Conservation (phyloP, 495 filamentous ascomycete genomes). For the Podospora tetraspora region DNA sequence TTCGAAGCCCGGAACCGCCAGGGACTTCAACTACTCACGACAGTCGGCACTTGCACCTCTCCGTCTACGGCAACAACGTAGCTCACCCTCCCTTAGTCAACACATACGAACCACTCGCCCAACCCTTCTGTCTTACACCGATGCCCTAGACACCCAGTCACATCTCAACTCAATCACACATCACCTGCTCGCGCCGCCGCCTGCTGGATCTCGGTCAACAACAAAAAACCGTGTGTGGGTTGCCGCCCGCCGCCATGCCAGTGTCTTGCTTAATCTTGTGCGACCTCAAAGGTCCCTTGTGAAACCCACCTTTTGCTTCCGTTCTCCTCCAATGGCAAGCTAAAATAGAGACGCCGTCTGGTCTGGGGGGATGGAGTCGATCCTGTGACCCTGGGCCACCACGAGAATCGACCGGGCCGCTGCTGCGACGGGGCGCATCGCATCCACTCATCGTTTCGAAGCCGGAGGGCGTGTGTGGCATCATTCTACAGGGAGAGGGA, state of each 20-base stretch:
- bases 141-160: neutral
- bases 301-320: neutral
- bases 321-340: neutral
- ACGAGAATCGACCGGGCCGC: neutral
- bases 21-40: neutral
- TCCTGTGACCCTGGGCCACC: neutral
- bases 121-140: neutral
- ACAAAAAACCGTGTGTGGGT: neutral
- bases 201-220: neutral
- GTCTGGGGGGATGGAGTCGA: neutral
- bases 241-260: neutral
- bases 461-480: neutral
- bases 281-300: neutral
- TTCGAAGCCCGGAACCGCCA: neutral
- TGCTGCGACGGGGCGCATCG: neutral
- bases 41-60: too few relatives aligned
- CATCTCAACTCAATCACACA: neutral
- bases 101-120: neutral
- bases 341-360: neutral
- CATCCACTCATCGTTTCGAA: too few relatives aligned
- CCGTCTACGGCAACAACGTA: neutral
- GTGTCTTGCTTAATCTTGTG: neutral
- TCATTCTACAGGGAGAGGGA: neutral
- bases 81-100: neutral
- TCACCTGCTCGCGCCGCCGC: neutral